phyloP scores from a whole-genome alignment of 257 asterid species.

The Solanum habrochaites region DNA sequence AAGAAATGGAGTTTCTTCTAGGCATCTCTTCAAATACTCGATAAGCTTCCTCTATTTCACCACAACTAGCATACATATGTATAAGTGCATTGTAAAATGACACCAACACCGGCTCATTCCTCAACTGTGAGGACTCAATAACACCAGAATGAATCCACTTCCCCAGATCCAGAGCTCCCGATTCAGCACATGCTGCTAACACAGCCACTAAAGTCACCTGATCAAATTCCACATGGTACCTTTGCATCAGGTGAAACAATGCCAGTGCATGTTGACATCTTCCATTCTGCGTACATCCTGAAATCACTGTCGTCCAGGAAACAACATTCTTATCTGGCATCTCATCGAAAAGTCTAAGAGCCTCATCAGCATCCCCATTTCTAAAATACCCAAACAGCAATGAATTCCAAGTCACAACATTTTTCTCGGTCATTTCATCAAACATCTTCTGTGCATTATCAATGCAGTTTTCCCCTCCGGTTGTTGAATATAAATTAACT shows the following conservation, averaged over 20 bases:
- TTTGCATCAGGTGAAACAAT: conserved; percentile 40
- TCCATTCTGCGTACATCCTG: conserved; percentile 52
- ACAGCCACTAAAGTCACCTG: conserved; percentile 57
- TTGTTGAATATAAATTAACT: conserved; percentile 40
- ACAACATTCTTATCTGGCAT: conserved; percentile 63
- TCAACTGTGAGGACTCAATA: conserved; percentile 10
- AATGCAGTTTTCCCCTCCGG: conserved; percentile 23
- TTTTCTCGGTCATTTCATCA: conserved; percentile 52
- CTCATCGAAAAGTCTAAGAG: conserved; percentile 24
- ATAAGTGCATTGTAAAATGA: conserved; percentile 52
- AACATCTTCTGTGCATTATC: conserved; percentile 38
- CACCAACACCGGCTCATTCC: conserved; percentile 19
- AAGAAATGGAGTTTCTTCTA: conserved; percentile 42
- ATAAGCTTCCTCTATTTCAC: conserved; percentile 50
- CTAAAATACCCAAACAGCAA: conserved; percentile 48
- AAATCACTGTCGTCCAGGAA: conserved; percentile 85
- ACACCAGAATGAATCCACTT: conserved; percentile 50
- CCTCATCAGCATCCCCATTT: conserved; percentile 37
- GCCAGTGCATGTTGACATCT: conserved; percentile 46
- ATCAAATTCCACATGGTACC: conserved; percentile 36
- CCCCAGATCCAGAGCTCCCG: conserved; percentile 54
- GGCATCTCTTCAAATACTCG: conserved; percentile 37
- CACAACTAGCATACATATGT: conserved; percentile 85
- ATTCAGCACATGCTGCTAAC: conserved; percentile 70
- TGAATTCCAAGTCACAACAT: conserved; percentile 68